Percentiles rank a stretch among this genome's conserved stretches.
Evolutionary conservation across 176 grass and related monocot genomes (phyloP).

Genomic region (Saccharum officinarum): DNA sequence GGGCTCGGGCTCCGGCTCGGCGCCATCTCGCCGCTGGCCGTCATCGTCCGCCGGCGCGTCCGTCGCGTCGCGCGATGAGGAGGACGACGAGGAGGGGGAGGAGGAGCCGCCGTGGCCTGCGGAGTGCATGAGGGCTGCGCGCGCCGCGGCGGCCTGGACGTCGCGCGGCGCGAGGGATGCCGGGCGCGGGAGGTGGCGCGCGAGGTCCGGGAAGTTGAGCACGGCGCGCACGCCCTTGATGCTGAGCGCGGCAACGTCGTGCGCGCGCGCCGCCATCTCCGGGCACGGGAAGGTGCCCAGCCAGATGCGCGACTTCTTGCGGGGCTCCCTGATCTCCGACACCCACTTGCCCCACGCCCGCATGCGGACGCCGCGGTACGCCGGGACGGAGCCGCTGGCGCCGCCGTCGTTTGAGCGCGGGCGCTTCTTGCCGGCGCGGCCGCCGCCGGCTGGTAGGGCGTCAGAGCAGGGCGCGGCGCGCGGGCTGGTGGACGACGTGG

Average conservation of each 20-base stretch:
- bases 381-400: not conserved
- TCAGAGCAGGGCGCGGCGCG: not conserved
- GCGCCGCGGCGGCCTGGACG: slow-evolving; percentile 83
- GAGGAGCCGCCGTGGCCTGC: not conserved
- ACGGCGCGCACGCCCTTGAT: slow-evolving; percentile 76
- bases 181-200: slow-evolving; percentile 51
- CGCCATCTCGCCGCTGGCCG: too few relatives aligned
- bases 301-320: slow-evolving; percentile 99
- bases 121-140: slow-evolving; percentile 58
- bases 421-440: not conserved
- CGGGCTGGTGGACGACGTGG: slow-evolving; percentile 32
- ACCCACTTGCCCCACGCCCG: slow-evolving; percentile 96
- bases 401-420: not conserved
- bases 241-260: slow-evolving; percentile 82
- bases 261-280: slow-evolving; percentile 93
- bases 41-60: not conserved
- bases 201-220: slow-evolving; percentile 92
- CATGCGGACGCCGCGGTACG: slow-evolving; percentile 65
- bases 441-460: not conserved
- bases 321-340: slow-evolving; percentile 95
- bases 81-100: not conserved
- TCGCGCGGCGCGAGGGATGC: slow-evolving; percentile 59
- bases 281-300: slow-evolving; percentile 80
- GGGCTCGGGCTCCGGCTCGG: not conserved
- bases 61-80: not conserved